These are phyloP conservation scores for Tolypocladium inflatum DNA, from an alignment of 2,329 filamentous ascomycete species.

Conservation along the genomic window DNA sequence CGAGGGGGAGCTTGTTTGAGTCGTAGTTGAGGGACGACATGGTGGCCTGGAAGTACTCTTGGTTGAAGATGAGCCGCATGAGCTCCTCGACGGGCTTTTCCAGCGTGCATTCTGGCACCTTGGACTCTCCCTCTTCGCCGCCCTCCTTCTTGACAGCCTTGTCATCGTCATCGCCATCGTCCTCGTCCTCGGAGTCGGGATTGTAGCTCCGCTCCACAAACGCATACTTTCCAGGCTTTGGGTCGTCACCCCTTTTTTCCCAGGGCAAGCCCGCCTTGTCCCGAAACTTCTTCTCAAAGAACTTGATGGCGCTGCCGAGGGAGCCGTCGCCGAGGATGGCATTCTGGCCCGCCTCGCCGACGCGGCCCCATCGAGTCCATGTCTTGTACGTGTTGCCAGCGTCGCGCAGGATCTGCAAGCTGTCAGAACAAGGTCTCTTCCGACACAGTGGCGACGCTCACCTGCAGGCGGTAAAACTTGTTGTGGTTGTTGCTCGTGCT, in stretches of 20 bases:
- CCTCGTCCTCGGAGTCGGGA: constrained; percentile 35
- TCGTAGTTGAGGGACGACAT: constrained; percentile 64
- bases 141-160: constrained; percentile 23
- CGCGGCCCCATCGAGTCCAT: constrained; percentile 77
- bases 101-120: constrained; percentile 46
- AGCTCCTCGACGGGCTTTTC: constrained; percentile 52
- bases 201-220: constrained; percentile 74
- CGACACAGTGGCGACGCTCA: constrained; percentile 20
- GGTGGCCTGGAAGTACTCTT: constrained; percentile 56
- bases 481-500: constrained; percentile 66
- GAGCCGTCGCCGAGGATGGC: constrained; percentile 31
- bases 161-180: constrained; percentile 21
- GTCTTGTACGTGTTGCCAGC: constrained; percentile 36
- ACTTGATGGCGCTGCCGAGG: constrained; percentile 32
- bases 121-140: constrained; percentile 20
- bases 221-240: constrained; percentile 62
- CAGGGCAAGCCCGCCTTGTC: constrained; percentile 50
- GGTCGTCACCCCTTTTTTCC: constrained; percentile 40
- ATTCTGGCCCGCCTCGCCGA: constrained; percentile 49
- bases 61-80: constrained; percentile 78
- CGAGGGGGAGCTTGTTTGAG: constrained; percentile 67
- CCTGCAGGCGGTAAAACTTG: constrained; percentile 72
- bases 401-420: constrained; percentile 31
- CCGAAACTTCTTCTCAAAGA: constrained; percentile 54
- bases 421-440: constrained; percentile 3